A percentile compares a stretch with the other conserved stretches of the same genome.
phyloP scores from a whole-genome alignment of 73 alveolate genomes.

The Symbiodinium natans region DNA sequence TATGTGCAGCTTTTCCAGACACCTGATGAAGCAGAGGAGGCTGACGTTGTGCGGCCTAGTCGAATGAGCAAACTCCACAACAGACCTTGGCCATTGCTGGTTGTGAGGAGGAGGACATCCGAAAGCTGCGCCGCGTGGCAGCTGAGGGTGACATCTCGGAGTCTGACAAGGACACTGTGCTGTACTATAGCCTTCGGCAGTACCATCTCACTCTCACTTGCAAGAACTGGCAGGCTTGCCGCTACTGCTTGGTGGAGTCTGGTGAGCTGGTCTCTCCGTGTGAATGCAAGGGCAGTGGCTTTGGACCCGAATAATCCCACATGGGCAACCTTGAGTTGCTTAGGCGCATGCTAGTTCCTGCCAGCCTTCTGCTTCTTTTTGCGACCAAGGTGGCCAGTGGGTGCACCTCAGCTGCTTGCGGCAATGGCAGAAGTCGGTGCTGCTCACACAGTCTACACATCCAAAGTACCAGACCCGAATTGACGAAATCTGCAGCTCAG shows the following conservation, averaged over 20 bases:
- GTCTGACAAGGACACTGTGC: conserved; percentile 39
- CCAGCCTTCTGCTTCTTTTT: too few species aligned
- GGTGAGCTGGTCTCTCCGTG: conserved; percentile 73
- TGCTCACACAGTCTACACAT: conserved; percentile 82
- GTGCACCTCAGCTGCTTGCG: conserved; percentile 84
- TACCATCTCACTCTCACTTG: too few species aligned
- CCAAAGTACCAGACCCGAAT: conserved; percentile 84
- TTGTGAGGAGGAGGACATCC: conserved; percentile 78
- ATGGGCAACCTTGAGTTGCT: too few species aligned
- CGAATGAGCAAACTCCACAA: too few species aligned
- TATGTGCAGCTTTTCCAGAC: conserved; percentile 88
- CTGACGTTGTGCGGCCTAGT: background rate
- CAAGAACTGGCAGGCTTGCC: conserved; percentile 81
- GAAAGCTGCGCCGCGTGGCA: conserved; percentile 48
- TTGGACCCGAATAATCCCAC: too few species aligned
- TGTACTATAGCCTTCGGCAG: too few species aligned
- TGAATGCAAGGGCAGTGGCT: conserved; percentile 86
- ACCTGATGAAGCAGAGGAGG: conserved; percentile 91
- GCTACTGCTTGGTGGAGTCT: conserved; percentile 80
- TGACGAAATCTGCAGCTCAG: conserved; percentile 35
- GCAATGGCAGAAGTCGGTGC: conserved; percentile 88
- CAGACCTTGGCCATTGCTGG: too few species aligned
- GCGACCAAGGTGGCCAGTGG: conserved; percentile 91
- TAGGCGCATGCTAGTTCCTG: too few species aligned
- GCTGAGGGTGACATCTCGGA: conserved; percentile 52